Evolutionary conservation across 805 yeast species (phyloP).

Genomic region (Lachancea dasiensis): DNA sequence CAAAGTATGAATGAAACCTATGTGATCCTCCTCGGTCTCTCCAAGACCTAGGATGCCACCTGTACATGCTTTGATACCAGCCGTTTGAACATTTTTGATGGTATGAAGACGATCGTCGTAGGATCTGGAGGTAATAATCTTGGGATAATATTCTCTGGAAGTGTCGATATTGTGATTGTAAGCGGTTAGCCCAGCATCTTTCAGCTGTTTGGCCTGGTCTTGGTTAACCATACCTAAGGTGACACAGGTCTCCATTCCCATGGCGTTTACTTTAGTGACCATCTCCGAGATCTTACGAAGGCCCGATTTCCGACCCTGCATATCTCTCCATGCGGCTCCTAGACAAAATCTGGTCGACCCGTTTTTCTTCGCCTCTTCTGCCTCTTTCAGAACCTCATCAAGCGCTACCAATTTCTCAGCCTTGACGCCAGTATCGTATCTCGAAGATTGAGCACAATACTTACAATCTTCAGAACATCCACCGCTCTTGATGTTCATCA

Average conservation of each 20-base stretch:
- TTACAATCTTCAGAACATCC: slow-evolving; percentile 81
- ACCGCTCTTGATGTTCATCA: slow-evolving; percentile 70
- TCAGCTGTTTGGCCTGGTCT: slow-evolving; percentile 54
- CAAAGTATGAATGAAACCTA: slow-evolving; percentile 60
- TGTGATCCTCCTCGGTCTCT: slow-evolving; percentile 64
- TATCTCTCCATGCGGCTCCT: slow-evolving; percentile 88
- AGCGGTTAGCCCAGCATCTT: slow-evolving; percentile 71
- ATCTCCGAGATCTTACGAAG: slow-evolving; percentile 55
- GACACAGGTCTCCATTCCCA: slow-evolving; percentile 74
- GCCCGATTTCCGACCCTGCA: slow-evolving; percentile 70
- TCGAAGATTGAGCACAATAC: slow-evolving; percentile 71
- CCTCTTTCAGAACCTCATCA: slow-evolving; percentile 59
- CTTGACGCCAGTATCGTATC: slow-evolving; percentile 64
- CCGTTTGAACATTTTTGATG: slow-evolving; percentile 53
- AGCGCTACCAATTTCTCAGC: slow-evolving; percentile 58
- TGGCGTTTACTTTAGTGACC: slow-evolving; percentile 56
- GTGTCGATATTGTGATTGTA: slow-evolving; percentile 80
- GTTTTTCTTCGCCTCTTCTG: slow-evolving; percentile 56
- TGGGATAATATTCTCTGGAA: slow-evolving; percentile 68
- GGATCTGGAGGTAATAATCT: slow-evolving; percentile 61
- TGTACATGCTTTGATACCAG: slow-evolving; percentile 65
- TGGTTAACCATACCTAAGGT: slow-evolving; percentile 72
- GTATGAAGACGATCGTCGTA: slow-evolving; percentile 70
- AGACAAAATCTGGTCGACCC: slow-evolving; percentile 77
- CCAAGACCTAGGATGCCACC: slow-evolving; percentile 81